Evolutionary conservation across 163 green algal species (phyloP), one percentile per base, ranked within the genome.

Genomic region (Scenedesmus sp.): DNA sequence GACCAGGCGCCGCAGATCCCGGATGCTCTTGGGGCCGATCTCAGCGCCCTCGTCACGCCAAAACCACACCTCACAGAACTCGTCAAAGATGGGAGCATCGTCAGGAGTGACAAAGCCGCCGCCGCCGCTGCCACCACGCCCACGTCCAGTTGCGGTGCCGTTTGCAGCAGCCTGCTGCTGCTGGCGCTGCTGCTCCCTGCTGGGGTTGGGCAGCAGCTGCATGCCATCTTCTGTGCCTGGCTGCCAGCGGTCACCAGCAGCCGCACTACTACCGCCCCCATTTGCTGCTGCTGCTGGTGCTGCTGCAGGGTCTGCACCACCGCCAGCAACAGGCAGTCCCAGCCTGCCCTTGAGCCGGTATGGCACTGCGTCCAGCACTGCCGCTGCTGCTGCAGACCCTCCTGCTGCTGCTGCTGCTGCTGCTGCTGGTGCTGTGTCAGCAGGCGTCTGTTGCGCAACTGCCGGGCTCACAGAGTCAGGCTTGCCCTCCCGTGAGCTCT

Each of bases 1-100:
- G n/a, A 40, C 18, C 46, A 90, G 44, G 33, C 61, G 51, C 43
- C 85, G 70, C 13, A 90, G 16, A n/a, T 85, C 40, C 46, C 85
- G 72, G 85, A 90, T 90, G 85, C 85, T 90, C 72, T 85, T 90
- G 72, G 85, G 85, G 20, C 85, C 85, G 15, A 85, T 56, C 26
- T 85, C 85, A 24, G 22, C 46, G 7, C 72, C 72, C n/a, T 76
- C 85, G 72, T 85, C 85, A 33, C 40, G 42, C 70, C 78, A 90
- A 24, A 65, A 90, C 85, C 85, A 90, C 44, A 85, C 85, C 30
- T 42, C 70, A 30, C 33, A 30, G 46, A 90, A 90, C 72, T 90
- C 85, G 13, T 90, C 85, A 83, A 89, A 89, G 68, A 89, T 89
- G 7, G 78, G 40, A 3, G 42, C 40, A 42, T 84, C 78, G 78